Evolutionary conservation across 225 moss, liverwort and hornwort species (phyloP), one percentile per base, ranked within the genome.

Genomic region (Anthoceros angustus): DNA sequence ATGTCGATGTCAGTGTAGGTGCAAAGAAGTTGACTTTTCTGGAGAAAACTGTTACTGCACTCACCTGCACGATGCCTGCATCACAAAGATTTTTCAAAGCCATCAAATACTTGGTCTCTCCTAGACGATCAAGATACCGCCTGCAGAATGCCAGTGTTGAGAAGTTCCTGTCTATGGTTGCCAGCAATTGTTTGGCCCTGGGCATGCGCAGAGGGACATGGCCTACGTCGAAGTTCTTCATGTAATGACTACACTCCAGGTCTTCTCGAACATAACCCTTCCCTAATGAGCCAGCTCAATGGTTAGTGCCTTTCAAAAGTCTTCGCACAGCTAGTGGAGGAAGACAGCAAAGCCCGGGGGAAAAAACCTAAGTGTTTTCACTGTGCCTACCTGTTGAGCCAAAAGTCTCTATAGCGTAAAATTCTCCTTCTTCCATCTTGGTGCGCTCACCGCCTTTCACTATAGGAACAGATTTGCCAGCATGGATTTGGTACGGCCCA

Each of bases 391-490:
- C 89, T 25, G 87, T 94, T 42, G 93, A 90, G 9, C 77, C 93
- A 48, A 94, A 90, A 16, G 90, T 90, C 65, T 90, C 93, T 32
- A 94, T 90, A 23, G 90, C 90, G 11, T 83, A 94, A 24, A 90
- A 94, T 8, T 94, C 93, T 43, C 93, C 87, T 83, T 94, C 93
- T 65, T 94, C 93, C 93, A 90, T 94, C 75, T 87, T 94, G 4
- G 84, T 86, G 75, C 87, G 93, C 71, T 94, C 93, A 16, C 90
- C 87, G 63, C 90, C 87, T 72, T 94, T 94, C 48, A 94, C 93
- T 62, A 63, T 87, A 25, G 93, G 93, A 42, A 94, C 87, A 45
- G 87, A 90, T 69, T 94, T 94, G 61, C 90, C 87, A 24, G 69
- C 86, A 70, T 94, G 93, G 70, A 94, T 94, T 66, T 87, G 87